A percentile compares a stretch with the other conserved stretches of the same genome.
phyloP scores from a whole-genome alignment of 2,329 filamentous ascomycete species.

The Xylaria sp. region DNA sequence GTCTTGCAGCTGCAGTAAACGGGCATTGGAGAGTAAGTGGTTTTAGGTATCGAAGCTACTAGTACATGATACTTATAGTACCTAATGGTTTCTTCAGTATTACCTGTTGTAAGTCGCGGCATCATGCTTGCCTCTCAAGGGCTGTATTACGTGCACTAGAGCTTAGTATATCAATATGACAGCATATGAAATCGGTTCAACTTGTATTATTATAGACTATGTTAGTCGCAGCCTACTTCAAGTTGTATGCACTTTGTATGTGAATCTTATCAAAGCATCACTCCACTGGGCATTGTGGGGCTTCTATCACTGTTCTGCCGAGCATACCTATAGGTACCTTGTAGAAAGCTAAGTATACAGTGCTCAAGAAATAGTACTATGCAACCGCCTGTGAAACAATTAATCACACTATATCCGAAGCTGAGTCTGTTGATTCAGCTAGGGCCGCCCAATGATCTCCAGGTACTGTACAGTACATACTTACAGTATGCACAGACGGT shows the following conservation, averaged over 20 bases:
- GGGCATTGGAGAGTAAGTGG: constrained; percentile 5
- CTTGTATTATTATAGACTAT: no score
- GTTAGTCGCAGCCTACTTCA: no score
- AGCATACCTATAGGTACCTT: no score
- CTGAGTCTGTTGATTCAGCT: no score
- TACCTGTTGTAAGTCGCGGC: not conserved
- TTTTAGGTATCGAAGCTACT: constrained; percentile 15
- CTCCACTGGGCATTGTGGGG: no score
- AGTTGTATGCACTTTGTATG: no score
- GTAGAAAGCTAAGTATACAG: no score
- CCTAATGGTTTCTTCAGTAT: not conserved
- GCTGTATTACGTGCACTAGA: not conserved
- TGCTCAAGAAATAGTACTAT: not conserved
- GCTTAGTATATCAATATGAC: not conserved
- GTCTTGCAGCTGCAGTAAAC: constrained; percentile 19
- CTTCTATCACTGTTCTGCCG: no score
- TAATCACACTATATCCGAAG: not conserved
- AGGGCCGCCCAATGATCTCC: no score
- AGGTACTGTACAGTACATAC: not conserved
- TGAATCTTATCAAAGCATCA: not conserved
- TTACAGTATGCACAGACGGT: not conserved
- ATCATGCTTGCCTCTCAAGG: not conserved
- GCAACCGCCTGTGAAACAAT: no score
- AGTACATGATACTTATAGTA: constrained; percentile 1
- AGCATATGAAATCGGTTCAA: no score